These are phyloP conservation scores for Melocanna baccifera DNA, from an alignment of 176 grass and related monocot species.

Conservation along the genomic window DNA sequence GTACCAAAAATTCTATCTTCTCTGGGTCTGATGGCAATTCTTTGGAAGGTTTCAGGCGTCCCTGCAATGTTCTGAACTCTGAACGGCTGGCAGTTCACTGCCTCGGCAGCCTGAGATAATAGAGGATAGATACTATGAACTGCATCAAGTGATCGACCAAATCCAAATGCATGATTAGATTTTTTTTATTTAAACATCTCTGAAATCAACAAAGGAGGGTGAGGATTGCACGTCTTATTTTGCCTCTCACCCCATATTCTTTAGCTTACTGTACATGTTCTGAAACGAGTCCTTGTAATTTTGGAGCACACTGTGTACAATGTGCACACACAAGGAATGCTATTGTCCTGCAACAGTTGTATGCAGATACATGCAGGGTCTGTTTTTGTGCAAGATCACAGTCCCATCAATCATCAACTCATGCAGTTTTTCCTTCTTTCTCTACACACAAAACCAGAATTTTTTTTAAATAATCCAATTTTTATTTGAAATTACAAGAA, in stretches of 20 bases:
- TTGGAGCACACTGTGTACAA: background rate
- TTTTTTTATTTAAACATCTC: background rate
- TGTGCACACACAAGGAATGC: slow-evolving; percentile 7
- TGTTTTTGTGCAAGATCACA: slow-evolving; percentile 39
- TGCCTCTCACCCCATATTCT: background rate
- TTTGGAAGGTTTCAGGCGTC: background rate
- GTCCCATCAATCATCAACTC: slow-evolving; percentile 28
- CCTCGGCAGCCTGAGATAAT: background rate
- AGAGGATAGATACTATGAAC: background rate
- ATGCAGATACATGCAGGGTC: background rate
- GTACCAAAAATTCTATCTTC: background rate
- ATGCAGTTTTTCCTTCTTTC: background rate
- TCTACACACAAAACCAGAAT: slow-evolving; percentile 21
- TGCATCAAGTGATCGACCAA: background rate
- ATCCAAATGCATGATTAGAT: background rate
- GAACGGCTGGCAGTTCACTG: background rate
- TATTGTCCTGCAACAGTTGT: slow-evolving; percentile 6
- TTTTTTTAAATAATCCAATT: too few relatives aligned
- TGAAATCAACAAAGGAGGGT: background rate
- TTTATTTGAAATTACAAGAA: too few relatives aligned
- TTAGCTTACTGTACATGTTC: background rate
- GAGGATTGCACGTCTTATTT: background rate
- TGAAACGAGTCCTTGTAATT: background rate
- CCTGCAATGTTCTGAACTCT: background rate
- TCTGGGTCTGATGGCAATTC: slow-evolving; percentile 15